Percentiles rank a stretch among this genome's conserved stretches.
phyloP scores from a whole-genome alignment of 768 basidiomycete species.

The Suillus tomentosus region DNA sequence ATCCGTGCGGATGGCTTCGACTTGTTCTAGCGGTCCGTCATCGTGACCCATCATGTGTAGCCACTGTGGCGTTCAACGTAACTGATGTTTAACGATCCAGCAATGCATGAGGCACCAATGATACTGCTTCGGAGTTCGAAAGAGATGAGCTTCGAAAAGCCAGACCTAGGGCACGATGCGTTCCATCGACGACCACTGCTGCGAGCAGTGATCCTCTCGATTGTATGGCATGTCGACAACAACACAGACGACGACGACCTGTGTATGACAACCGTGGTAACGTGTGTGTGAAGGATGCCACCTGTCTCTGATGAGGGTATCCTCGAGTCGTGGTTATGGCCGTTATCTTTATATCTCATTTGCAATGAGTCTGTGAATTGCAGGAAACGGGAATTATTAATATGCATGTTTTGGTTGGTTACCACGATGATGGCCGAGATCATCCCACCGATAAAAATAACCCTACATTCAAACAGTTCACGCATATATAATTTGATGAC shows the following conservation, averaged over 20 bases:
- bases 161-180: background rate
- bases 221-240: background rate
- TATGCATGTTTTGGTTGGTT: background rate
- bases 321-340: too few relatives aligned
- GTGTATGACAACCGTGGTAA: too few relatives aligned
- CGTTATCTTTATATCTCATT: background rate
- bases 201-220: too few relatives aligned
- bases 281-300: too few relatives aligned
- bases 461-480: background rate
- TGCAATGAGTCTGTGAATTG: background rate
- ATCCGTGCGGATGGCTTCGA: background rate
- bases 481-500: background rate
- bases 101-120: background rate
- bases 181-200: too few relatives aligned
- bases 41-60: background rate
- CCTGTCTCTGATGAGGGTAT: too few relatives aligned
- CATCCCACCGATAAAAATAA: conserved; percentile 7
- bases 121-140: background rate
- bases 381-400: background rate
- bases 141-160: background rate
- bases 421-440: background rate
- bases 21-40: background rate
- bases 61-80: background rate
- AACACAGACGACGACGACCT: too few relatives aligned
- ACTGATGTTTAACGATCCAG: background rate